Base-by-base conservation (phyloP, 768 basidiomycete species). In the Lactarius quietus region DNA sequence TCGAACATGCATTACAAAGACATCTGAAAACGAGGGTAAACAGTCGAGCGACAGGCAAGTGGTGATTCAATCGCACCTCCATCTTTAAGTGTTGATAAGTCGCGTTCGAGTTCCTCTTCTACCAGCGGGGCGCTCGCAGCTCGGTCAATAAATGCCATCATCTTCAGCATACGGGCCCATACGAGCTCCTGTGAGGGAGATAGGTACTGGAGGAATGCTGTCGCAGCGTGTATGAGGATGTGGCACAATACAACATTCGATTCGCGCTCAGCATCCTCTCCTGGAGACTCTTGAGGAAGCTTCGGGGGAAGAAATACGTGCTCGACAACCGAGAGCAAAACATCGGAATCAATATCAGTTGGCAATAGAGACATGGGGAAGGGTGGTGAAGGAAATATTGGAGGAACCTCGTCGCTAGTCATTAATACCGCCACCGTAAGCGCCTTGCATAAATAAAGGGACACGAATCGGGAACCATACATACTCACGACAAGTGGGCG, bases 281-380 rank as follows among this genome's bases (percentile, higher is more conserved):
- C 10, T 4, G 53, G 51, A 2, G 52, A 38, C n/a, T 33, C n/a
- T 26, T 67, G 63, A 5, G 66, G 65, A 53, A 66, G 65, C 29
- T 63, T 48, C 4, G 62, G 65, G 18, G 65, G 65, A 8, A 66
- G 17, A 41, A 59, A 66, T 14, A 66, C 35, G 29, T 66, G 65
- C 17, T 57, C 45, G 7, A 58, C n/a, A 15, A 67, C 36, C 1
- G 63, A 64, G 39, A 7, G 28, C 53, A 55, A 55, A 20, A 55
- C 28, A 29, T 9, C 33, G 18, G 29, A 33, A 10, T 33, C 29
- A 14, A 55, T 18, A 55, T 48, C 45, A 48, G 23, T 48, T 0
- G 4, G 43, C 9, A 28, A 54, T 14, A 55, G 17, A 33, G 53
- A 33, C 53, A 55, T 55, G 6, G 52, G 7, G 52, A n/a, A 6